phyloP scores from a whole-genome alignment of 768 basidiomycete species.

The Agrocybe pediades region DNA sequence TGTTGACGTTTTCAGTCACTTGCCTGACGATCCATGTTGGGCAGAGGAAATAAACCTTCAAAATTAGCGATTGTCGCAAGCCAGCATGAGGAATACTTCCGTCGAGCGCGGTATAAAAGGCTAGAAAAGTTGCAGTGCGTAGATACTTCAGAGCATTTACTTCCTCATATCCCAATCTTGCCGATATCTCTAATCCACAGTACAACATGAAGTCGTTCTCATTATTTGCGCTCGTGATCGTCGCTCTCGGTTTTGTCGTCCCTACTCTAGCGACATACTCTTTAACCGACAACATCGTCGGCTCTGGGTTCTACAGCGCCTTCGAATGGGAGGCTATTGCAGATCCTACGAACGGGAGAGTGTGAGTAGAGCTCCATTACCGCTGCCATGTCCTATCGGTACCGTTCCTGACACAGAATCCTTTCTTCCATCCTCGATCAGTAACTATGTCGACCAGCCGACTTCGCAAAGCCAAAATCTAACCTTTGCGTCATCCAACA shows the following conservation, averaged over 20 bases:
- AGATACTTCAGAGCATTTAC: not conserved
- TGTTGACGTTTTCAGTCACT: not conserved
- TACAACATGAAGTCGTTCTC: not conserved
- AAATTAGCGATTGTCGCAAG: not conserved
- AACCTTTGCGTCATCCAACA: slow-evolving; percentile 41
- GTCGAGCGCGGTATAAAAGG: not conserved
- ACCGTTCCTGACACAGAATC: not conserved
- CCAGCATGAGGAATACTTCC: not conserved
- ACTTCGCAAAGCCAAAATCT: slow-evolving; percentile 45
- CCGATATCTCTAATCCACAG: not conserved
- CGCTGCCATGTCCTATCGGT: not conserved
- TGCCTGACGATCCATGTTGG: not conserved
- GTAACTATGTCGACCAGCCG: slow-evolving; percentile 37
- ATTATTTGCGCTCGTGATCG: not conserved
- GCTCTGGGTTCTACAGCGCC: slow-evolving; percentile 43
- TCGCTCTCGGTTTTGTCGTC: not conserved
- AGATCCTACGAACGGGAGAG: slow-evolving; percentile 64
- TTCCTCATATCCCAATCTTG: not conserved
- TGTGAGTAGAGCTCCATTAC: slow-evolving; percentile 42
- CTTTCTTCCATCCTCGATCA: slow-evolving; percentile 13
- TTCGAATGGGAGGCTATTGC: slow-evolving; percentile 50
- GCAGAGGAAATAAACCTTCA: not conserved
- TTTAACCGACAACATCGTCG: slow-evolving; percentile 41
- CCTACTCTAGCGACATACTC: not conserved
- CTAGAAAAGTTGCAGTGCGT: not conserved